Conservation (phyloP, 495 filamentous ascomycete genomes). For the Penicillium canariense region DNA sequence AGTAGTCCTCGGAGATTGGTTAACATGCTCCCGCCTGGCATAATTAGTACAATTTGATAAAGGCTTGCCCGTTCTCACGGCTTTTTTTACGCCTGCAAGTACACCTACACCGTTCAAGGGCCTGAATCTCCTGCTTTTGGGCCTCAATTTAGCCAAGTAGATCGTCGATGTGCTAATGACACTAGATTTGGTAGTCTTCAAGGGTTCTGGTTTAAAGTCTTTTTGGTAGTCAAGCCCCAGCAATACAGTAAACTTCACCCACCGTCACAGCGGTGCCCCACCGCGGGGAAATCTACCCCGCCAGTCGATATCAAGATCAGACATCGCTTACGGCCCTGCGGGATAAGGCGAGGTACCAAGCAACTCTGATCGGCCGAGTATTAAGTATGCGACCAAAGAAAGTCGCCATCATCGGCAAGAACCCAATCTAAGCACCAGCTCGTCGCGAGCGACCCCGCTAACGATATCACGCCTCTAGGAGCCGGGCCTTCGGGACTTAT, state of each 20-base stretch:
- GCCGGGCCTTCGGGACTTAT: slow-evolving; percentile 81
- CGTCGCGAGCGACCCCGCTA: neutral
- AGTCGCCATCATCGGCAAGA: slow-evolving; percentile 66
- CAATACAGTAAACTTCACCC: neutral
- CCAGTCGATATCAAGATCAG: neutral
- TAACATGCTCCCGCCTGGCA: too few species aligned
- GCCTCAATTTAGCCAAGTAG: neutral
- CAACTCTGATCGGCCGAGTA: neutral
- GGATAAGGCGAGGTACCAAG: neutral
- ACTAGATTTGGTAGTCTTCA: too few species aligned
- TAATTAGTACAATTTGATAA: too few species aligned
- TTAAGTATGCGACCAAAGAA: slow-evolving; percentile 45
- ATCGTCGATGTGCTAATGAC: too few species aligned
- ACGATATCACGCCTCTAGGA: slow-evolving; percentile 41
- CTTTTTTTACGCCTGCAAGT: too few species aligned
- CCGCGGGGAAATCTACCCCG: neutral
- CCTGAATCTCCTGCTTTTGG: too few species aligned
- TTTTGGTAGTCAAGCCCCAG: too few species aligned
- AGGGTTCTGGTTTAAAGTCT: too few species aligned
- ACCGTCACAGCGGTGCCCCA: neutral
- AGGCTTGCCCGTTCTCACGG: too few species aligned
- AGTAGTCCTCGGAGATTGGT: too few species aligned
- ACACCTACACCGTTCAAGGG: too few species aligned
- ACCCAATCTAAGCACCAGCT: neutral
- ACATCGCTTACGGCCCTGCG: too few species aligned